These are phyloP conservation scores for Sordariomycetes sp. DNA, from an alignment of 2,329 filamentous ascomycete genomes.

Conservation along the genomic window DNA sequence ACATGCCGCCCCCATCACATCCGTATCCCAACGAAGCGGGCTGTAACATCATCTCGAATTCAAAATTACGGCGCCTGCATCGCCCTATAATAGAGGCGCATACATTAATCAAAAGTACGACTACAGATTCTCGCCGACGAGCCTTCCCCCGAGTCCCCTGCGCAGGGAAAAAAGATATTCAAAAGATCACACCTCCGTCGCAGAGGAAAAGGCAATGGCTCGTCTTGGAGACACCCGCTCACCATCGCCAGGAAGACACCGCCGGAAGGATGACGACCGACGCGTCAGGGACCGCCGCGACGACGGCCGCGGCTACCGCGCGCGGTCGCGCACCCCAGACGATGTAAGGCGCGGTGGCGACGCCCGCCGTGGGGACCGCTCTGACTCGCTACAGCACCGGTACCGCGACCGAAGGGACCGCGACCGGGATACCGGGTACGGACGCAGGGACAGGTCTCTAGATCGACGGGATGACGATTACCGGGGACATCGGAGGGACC, in stretches of 20 bases:
- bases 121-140: slow-evolving; percentile 4
- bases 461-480: slow-evolving; percentile 55
- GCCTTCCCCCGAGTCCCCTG: background rate
- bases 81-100: background rate
- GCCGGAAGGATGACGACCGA: slow-evolving; percentile 43
- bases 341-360: slow-evolving; percentile 35
- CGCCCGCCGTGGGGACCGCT: slow-evolving; percentile 18
- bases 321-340: slow-evolving; percentile 46
- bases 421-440: slow-evolving; percentile 44
- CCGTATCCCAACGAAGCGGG: background rate
- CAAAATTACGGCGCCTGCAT: background rate
- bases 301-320: slow-evolving; percentile 38
- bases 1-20: background rate
- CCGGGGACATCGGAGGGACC: slow-evolving; percentile 40
- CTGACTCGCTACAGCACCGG: slow-evolving; percentile 36
- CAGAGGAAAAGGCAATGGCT: slow-evolving; percentile 29
- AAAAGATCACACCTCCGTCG: background rate
- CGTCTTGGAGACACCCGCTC: slow-evolving; percentile 61
- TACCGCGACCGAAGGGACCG: slow-evolving; percentile 31
- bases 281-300: slow-evolving; percentile 37
- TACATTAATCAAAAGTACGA: background rate
- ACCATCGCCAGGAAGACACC: slow-evolving; percentile 50
- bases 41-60: background rate
- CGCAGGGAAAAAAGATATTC: background rate
- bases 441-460: slow-evolving; percentile 58